Conservation (phyloP, 805 yeast genomes). For the Myxozyma sirexii region DNA sequence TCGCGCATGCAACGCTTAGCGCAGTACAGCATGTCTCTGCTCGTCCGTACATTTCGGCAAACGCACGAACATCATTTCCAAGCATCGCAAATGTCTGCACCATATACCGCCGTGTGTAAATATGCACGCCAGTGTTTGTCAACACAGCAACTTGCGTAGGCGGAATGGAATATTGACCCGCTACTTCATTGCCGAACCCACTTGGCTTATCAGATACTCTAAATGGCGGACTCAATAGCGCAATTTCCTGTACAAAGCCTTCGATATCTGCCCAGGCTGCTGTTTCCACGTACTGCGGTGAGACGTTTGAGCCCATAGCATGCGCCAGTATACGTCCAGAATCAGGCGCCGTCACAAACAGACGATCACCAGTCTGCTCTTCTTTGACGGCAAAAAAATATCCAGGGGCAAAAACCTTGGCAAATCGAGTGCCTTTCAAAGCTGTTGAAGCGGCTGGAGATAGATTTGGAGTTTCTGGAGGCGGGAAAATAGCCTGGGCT, state of each 20-base stretch:
- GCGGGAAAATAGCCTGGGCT: constrained; percentile 51
- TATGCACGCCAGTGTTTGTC: constrained; percentile 75
- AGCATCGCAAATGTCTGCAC: constrained; percentile 72
- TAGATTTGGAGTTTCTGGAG: constrained; percentile 35
- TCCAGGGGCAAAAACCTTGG: constrained; percentile 79
- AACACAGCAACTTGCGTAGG: constrained; percentile 72
- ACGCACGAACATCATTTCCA: constrained; percentile 65
- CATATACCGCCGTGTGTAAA: constrained; percentile 78
- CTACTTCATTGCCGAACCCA: constrained; percentile 84
- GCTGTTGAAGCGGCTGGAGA: constrained; percentile 27
- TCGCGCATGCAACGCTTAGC: constrained; percentile 70
- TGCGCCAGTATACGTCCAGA: constrained; percentile 60
- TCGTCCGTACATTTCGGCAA: constrained; percentile 77
- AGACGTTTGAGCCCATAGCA: constrained; percentile 32
- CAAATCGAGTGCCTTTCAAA: constrained; percentile 58
- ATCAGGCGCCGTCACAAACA: constrained; percentile 81
- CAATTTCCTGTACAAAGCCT: constrained; percentile 69
- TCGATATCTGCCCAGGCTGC: constrained; percentile 70
- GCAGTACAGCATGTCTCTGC: constrained; percentile 91
- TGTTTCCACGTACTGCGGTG: constrained; percentile 63
- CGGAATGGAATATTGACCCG: constrained; percentile 77
- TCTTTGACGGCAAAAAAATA: constrained; percentile 69
- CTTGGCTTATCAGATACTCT: constrained; percentile 72
- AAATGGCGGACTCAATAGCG: constrained; percentile 68
- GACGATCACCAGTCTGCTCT: constrained; percentile 45